These are phyloP conservation scores for Ceratobasidium sp. DNA, from an alignment of 1,284 basidiomycete genomes.

Conservation along the genomic window DNA sequence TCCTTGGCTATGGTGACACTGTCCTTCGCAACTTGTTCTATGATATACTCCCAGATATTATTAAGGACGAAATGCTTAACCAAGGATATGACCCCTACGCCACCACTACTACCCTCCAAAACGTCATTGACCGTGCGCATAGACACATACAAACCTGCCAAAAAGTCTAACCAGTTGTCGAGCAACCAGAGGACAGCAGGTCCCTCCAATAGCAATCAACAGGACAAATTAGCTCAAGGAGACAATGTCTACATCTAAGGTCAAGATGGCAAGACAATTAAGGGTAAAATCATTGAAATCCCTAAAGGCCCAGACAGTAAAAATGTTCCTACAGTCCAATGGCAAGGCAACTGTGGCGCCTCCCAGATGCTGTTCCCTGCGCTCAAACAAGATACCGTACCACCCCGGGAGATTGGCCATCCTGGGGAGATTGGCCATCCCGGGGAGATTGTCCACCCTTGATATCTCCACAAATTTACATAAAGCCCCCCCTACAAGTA, in stretches of 20 bases:
- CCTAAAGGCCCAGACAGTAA: too few species aligned
- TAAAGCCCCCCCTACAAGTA: too few species aligned
- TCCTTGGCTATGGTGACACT: background rate
- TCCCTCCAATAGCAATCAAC: background rate
- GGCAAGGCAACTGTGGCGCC: too few species aligned
- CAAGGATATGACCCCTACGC: background rate
- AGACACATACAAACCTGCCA: background rate
- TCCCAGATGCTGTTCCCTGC: background rate
- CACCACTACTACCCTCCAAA: background rate
- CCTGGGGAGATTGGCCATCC: too few species aligned
- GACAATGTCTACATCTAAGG: background rate
- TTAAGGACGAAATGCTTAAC: background rate
- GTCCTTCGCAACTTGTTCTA: slow-evolving; percentile 11
- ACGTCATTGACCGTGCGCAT: background rate
- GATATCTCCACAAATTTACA: too few species aligned
- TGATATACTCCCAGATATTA: background rate
- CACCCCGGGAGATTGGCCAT: too few species aligned
- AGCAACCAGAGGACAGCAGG: background rate
- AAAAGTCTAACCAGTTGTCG: background rate
- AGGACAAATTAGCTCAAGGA: background rate
- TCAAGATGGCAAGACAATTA: background rate
- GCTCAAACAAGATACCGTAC: background rate
- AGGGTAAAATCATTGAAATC: background rate
- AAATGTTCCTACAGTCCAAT: background rate
- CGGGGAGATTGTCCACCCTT: too few species aligned